A percentile compares a stretch with the other conserved stretches of the same genome.
phyloP scores from a whole-genome alignment of 176 grass and related monocot genomes.

The Lolium perenne region DNA sequence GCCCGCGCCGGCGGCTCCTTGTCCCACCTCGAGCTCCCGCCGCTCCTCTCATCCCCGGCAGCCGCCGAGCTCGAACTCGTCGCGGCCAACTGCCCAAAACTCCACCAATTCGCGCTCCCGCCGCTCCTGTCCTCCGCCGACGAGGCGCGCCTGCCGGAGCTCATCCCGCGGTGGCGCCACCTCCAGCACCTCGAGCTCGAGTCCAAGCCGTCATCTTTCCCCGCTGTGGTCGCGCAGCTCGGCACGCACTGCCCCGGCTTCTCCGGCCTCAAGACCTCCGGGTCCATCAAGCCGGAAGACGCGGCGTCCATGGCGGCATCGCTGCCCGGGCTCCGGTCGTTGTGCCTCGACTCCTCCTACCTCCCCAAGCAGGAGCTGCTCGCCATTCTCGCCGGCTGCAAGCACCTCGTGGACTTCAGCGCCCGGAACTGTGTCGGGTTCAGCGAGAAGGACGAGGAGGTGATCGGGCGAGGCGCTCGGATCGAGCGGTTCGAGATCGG shows the following conservation, averaged over 20 bases:
- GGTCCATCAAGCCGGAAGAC: conserved; percentile 70
- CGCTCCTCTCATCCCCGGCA: conserved; percentile 39
- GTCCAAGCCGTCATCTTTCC: conserved; percentile 63
- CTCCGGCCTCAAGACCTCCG: conserved; percentile 42
- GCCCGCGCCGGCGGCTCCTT: conserved; percentile 24
- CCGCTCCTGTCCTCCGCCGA: conserved; percentile 32
- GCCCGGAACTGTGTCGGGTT: conserved; percentile 74
- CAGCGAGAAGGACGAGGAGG: background rate
- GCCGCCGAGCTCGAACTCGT: conserved; percentile 43
- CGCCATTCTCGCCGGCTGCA: conserved; percentile 56
- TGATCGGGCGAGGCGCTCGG: background rate
- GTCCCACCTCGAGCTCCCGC: conserved; percentile 53
- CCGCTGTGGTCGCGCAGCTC: conserved; percentile 45
- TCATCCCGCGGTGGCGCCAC: conserved; percentile 57
- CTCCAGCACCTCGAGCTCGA: conserved; percentile 71
- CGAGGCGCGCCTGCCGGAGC: conserved; percentile 57
- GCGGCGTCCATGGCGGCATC: conserved; percentile 33
- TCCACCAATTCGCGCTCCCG: conserved; percentile 56
- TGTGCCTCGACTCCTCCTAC: conserved; percentile 64
- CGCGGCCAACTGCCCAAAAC: conserved; percentile 37
- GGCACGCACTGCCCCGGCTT: conserved; percentile 45
- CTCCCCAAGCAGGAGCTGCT: conserved; percentile 54
- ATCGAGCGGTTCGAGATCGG: conserved; percentile 36
- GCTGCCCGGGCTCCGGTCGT: conserved; percentile 37
- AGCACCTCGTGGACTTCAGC: conserved; percentile 44